A percentile compares a stretch with the other conserved stretches of the same genome.
These are phyloP conservation scores for Botrytis deweyae DNA, from an alignment of 2,329 filamentous ascomycete genomes.

Conservation along the genomic window DNA sequence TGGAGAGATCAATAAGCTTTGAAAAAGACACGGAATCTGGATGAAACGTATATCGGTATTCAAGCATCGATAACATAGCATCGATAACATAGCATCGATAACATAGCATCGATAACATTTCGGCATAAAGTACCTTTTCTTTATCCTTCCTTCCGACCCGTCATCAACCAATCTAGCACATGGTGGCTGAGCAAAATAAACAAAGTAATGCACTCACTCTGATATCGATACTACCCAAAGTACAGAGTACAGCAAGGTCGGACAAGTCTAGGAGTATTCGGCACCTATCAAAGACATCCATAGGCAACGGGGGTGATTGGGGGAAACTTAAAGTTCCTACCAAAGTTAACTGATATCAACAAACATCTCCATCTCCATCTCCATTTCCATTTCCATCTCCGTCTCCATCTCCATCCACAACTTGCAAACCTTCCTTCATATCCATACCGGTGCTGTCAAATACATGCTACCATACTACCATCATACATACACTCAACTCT, in stretches of 20 bases:
- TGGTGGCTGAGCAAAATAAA: constrained; percentile 5
- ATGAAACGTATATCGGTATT: background rate
- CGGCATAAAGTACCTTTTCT: background rate
- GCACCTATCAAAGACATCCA: background rate
- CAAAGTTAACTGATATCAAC: background rate
- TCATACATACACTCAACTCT: background rate
- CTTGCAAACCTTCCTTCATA: background rate
- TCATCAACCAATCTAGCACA: background rate
- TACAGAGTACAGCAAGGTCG: background rate
- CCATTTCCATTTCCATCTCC: background rate
- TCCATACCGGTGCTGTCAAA: background rate
- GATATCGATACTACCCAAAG: background rate
- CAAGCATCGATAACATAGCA: background rate
- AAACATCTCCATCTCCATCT: background rate
- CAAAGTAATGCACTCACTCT: background rate
- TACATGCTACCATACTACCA: background rate
- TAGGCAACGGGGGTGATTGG: background rate
- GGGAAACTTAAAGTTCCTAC: background rate
- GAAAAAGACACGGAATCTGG: background rate
- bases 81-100: background rate
- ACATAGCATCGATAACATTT: background rate
- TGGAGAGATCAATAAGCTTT: background rate
- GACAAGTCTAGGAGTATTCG: background rate
- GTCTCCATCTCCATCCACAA: background rate
- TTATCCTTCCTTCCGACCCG: background rate